A percentile compares a stretch with the other conserved stretches of the same genome.
Conservation (phyloP, 2,329 filamentous ascomycete species). For the Trichoderma pleuroti region DNA sequence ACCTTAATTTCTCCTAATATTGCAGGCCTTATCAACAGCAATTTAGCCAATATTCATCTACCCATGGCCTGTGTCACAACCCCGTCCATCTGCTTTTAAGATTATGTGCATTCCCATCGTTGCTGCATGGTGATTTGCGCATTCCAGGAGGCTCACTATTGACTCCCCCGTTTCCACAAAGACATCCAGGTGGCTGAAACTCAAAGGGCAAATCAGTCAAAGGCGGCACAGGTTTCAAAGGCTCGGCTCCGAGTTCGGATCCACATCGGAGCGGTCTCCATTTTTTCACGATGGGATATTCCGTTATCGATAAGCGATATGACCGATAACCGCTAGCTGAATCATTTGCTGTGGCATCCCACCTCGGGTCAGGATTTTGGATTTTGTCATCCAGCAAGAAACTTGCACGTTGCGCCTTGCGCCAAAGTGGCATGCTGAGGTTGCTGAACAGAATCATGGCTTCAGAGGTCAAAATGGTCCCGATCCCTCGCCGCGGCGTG, state of each 20-base stretch:
- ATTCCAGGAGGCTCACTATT: neutral
- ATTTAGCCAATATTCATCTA: conserved; percentile 4
- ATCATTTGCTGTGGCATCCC: conserved; percentile 11
- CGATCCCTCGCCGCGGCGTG: conserved; percentile 82
- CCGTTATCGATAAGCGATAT: conserved; percentile 19
- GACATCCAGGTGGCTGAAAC: neutral
- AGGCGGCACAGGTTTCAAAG: neutral
- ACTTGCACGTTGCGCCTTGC: conserved; percentile 20
- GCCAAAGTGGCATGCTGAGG: conserved; percentile 31
- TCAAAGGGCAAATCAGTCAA: neutral
- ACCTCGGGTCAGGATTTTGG: neutral
- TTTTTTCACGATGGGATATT: neutral
- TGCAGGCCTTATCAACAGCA: conserved; percentile 7
- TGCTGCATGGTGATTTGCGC: conserved; percentile 1
- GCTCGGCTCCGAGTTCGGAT: conserved; percentile 12
- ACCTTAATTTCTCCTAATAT: conserved; percentile 4
- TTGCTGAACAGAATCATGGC: conserved; percentile 54
- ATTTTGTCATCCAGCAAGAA: neutral
- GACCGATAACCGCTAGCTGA: conserved; percentile 1
- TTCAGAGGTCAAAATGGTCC: conserved; percentile 61
- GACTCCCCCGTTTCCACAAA: neutral
- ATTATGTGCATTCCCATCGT: conserved; percentile 8
- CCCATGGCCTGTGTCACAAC: neutral
- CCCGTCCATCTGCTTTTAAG: neutral
- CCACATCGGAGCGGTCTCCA: conserved; percentile 6